Evolutionary conservation across 805 yeast genomes (phyloP), one percentile per base, ranked within the genome.

Genomic region (Millerozyma acaciae): DNA sequence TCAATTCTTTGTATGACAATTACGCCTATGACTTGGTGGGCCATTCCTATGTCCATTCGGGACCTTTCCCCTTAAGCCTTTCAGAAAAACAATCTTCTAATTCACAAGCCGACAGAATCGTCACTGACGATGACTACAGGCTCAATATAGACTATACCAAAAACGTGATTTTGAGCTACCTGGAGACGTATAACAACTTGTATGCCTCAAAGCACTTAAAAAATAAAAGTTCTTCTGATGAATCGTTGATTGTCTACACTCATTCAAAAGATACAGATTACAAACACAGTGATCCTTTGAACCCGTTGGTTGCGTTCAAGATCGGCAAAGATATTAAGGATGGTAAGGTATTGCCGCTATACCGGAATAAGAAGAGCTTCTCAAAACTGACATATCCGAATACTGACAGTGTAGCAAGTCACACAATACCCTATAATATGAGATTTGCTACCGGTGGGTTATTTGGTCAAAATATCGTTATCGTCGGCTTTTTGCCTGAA

Each of bases 381-480:
- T 23, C 12, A 28, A n/a, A 14, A 14, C 14, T 15, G 14, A 5
- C 33, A 8, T 37, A 33, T 23, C 32, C 30, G 6, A 16, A 22
- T 6, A 23, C 26, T 15, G n/a, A 21, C 19, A 28, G 21, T 14
- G 24, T 6, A 14, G 40, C 62, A 17, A 70, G 67, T 6, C 43
- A 45, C 14, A 63, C 60, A 7, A 57, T 70, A 6, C 82, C 82
- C 1, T 62, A 52, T 36, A 65, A 69, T 21, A 55, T 81, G 32
- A 53, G 61, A 15, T 72, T 63, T 42, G 84, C 88, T 2, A 67
- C 76, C 0, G 77, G 82, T 15, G 85, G 78, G 1, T 50, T 68
- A 8, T 82, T 81, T 49, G 89, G 88, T 4, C 77, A 78, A 38
- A 80, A 78, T 42, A 50, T 82, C 13, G 70, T 83, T 4, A 61